Evolutionary conservation across 768 basidiomycete species (phyloP).

Genomic region (Pleurotus cornucopiae): DNA sequence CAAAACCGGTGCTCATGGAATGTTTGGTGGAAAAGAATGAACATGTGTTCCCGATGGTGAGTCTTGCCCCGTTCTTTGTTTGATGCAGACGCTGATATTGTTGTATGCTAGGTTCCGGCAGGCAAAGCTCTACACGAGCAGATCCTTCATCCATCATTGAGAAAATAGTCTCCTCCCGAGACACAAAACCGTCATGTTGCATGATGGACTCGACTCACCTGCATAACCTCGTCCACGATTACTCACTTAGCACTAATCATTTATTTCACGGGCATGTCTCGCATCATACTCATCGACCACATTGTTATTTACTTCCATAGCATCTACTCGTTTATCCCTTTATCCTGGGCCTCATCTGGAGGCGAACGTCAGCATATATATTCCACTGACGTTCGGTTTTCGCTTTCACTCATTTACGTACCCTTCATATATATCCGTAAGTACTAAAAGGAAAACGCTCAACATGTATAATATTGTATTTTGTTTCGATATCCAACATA

Average conservation of each 20-base stretch:
- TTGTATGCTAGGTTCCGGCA: slow-evolving; percentile 64
- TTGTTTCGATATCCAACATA: too few relatives aligned
- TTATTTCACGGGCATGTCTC: background rate
- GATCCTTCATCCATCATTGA: slow-evolving; percentile 63
- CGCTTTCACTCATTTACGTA: too few relatives aligned
- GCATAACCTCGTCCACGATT: too few relatives aligned
- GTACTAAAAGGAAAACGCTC: too few relatives aligned
- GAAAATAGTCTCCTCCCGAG: slow-evolving; percentile 11
- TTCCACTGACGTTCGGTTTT: too few relatives aligned
- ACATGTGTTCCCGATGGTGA: slow-evolving; percentile 89
- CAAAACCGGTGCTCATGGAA: slow-evolving; percentile 87
- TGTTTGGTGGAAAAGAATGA: slow-evolving; percentile 80
- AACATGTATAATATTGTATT: too few relatives aligned
- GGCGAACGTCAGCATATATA: too few relatives aligned
- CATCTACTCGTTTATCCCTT: background rate
- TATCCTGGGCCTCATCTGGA: background rate
- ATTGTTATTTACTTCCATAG: slow-evolving; percentile 4
- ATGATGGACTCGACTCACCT: too few relatives aligned
- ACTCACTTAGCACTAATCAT: too few relatives aligned
- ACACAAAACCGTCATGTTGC: slow-evolving; percentile 11
- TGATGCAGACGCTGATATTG: background rate
- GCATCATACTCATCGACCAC: background rate
- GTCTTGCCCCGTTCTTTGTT: slow-evolving; percentile 10
- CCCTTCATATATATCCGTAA: too few relatives aligned
- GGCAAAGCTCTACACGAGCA: slow-evolving; percentile 95